Evolutionary conservation across 257 asterid species (phyloP), one percentile per base, ranked within the genome.

Genomic region (Plantago major): DNA sequence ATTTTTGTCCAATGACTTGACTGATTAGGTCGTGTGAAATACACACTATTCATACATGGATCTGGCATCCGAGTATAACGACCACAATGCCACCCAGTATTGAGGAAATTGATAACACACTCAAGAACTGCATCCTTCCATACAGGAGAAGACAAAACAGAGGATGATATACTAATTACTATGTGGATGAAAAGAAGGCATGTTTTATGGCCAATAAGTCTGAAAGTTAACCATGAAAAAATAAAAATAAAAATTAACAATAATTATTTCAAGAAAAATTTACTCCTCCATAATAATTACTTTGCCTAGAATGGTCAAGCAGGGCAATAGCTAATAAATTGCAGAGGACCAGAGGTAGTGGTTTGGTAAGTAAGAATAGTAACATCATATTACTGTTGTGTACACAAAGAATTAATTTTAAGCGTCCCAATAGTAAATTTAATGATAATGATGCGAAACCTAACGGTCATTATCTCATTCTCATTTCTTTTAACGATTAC

Each of bases 171-270:
- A 0, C 18, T 33, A 4, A 33, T 33, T 33, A 7, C 40, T 52
- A 52, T 26, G 6, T 52, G 18, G 40, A 52, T 52, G 58, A 26
- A 51, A 51, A 51, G 33, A 19, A 51, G 38, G 55, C 55, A 50
- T 17, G 14, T 12, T 18, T 50, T 50, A 9, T 50, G 55, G 55
- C 22, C 28, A 2, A 33, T 7, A 49, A 49, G 30, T 49, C 22
- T 49, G 55, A 16, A 49, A 49, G 17, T 8, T 48, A 19, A 14
- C 11, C 22, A 15, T 48, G 22, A 6, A 22, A 22, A 22, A 22
- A 22, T 8, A 48, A 14, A n/a, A 48, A 7, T 9, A 15, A 9
- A 14, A n/a, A 48, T 1, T 9, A 15, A 9, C 8, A 49, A 18
- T 49, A 10, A 22, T 49, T 49, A 16, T 16, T 50, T 28, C 18